Percentiles rank a stretch among this genome's conserved stretches.
Conservation (phyloP, 1,284 basidiomycete genomes). For the Sanguinoderma infundibulare region DNA sequence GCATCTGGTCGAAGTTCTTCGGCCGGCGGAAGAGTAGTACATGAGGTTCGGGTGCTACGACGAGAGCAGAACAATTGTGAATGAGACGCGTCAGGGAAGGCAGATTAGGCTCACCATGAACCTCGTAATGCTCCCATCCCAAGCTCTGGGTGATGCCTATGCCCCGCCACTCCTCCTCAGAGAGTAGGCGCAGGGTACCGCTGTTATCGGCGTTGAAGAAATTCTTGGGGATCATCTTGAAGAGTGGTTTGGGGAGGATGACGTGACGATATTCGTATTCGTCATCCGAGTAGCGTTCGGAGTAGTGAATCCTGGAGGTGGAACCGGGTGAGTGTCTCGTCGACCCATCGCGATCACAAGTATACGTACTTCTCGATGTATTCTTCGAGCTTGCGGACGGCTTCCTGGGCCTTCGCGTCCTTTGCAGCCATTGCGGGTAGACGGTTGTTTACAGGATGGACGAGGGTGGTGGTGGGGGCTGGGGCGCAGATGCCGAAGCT, state of each 20-base stretch:
- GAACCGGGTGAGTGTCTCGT: constrained; percentile 19
- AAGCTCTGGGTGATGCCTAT: constrained; percentile 96
- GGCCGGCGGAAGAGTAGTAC: constrained; percentile 80
- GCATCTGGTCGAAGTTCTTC: constrained; percentile 57
- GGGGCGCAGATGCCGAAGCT: not conserved
- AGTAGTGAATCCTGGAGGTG: constrained; percentile 74
- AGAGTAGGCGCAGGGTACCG: constrained; percentile 82
- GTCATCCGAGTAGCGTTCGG: constrained; percentile 84
- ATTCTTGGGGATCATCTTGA: constrained; percentile 86
- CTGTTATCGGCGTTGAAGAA: constrained; percentile 79
- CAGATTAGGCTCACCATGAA: constrained; percentile 72
- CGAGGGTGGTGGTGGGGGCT: not conserved
- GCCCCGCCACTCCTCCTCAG: constrained; percentile 91
- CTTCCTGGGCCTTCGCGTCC: constrained; percentile 34
- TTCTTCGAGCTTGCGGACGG: constrained; percentile 57
- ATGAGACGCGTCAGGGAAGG: not conserved
- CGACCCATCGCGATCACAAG: constrained; percentile 3
- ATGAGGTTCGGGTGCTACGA: constrained; percentile 83
- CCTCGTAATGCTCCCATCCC: constrained; percentile 98
- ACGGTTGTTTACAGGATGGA: not conserved
- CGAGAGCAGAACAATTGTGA: not conserved
- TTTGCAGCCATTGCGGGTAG: constrained; percentile 27
- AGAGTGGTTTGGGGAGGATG: constrained; percentile 86
- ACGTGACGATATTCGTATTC: constrained; percentile 91
- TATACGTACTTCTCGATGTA: constrained; percentile 47